A percentile compares a stretch with the other conserved stretches of the same genome.
Evolutionary conservation across 805 yeast species (phyloP).

Genomic region (Zygosaccharomyces pseudorouxii): DNA sequence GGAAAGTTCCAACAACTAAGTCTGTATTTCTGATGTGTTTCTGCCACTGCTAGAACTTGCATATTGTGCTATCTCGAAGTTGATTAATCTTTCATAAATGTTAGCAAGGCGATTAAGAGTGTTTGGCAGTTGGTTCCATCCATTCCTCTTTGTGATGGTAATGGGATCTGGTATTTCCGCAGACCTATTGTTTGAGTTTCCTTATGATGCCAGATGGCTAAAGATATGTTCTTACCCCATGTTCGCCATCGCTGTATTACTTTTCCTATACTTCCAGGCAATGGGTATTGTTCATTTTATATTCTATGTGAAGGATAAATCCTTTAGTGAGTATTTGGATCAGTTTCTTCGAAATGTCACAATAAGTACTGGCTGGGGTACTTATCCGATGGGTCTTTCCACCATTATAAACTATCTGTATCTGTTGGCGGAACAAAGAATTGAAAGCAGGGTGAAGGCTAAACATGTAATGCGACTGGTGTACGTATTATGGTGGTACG

Average conservation of each 20-base stretch:
- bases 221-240: slow-evolving; percentile 51
- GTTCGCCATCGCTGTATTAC: slow-evolving; percentile 54
- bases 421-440: slow-evolving; percentile 37
- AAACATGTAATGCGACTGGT: slow-evolving; percentile 44
- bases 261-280: slow-evolving; percentile 42
- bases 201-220: slow-evolving; percentile 61
- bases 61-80: not conserved
- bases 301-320: slow-evolving; percentile 25
- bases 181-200: slow-evolving; percentile 56
- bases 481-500: slow-evolving; percentile 74
- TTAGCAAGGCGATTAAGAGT: not conserved
- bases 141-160: slow-evolving; percentile 63
- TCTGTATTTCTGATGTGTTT: not conserved
- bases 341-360: slow-evolving; percentile 39
- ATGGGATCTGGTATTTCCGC: slow-evolving; percentile 85
- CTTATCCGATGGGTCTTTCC: slow-evolving; percentile 73
- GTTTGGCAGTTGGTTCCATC: slow-evolving; percentile 36
- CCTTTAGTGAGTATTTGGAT: slow-evolving; percentile 24
- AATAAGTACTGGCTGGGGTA: slow-evolving; percentile 65
- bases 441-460: slow-evolving; percentile 16
- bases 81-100: not conserved
- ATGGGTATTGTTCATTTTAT: slow-evolving; percentile 41
- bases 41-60: not conserved
- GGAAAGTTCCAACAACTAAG: not conserved
- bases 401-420: slow-evolving; percentile 59